Base-by-base conservation (phyloP, 2,329 filamentous ascomycete genomes). In the Catunica adiposa region DNA sequence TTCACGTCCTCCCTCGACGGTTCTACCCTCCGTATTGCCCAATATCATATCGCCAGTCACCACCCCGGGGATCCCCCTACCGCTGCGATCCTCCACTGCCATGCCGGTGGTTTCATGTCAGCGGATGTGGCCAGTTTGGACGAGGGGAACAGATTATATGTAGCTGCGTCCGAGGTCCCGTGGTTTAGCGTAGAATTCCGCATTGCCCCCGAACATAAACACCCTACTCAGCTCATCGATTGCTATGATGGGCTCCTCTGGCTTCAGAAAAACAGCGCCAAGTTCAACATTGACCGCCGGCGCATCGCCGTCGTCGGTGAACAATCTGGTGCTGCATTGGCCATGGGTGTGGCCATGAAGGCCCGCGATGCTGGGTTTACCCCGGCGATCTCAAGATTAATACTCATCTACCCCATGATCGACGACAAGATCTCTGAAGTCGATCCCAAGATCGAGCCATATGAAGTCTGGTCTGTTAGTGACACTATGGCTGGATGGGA, bases 31-130 rank as follows among this genome's bases (percentile, higher is more conserved):
- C 42, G 46, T 25, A 53, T 56, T n/a, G 46, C 42, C 40, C 55
- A 56, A 26, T 56, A 56, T 50, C 52, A 26, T 25, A 48, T 48
- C 50, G 38, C 25, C 29, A 40, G 47, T 20, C 4, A 31, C 7
- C 17, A 44, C 17, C 51, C 44, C 37, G 55, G 38, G 26, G 50
- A 42, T 34, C 38, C 55, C 7, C 55, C 50, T 1, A 53, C 48
- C 7, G 25, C 64, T 3, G 68, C 66, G 6, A 61, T 71, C 11
- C 53, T 68, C n/a, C 66, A 71, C 59, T 59, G 66, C 34, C 71
- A 73, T 57, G 71, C 69, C 31, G 71, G 71, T 23, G 71, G 70
- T 25, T 67, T 69, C 59, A 63, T 73, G 23, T 58, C 62, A 0
- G 62, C 67, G 11, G 61, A 58, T 15, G 62, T 67, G 25, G 62